Percentiles rank a stretch among this genome's conserved stretches.
Evolutionary conservation across 2,329 filamentous ascomycete genomes (phyloP).

Genomic region (Bipolaris gigantea): DNA sequence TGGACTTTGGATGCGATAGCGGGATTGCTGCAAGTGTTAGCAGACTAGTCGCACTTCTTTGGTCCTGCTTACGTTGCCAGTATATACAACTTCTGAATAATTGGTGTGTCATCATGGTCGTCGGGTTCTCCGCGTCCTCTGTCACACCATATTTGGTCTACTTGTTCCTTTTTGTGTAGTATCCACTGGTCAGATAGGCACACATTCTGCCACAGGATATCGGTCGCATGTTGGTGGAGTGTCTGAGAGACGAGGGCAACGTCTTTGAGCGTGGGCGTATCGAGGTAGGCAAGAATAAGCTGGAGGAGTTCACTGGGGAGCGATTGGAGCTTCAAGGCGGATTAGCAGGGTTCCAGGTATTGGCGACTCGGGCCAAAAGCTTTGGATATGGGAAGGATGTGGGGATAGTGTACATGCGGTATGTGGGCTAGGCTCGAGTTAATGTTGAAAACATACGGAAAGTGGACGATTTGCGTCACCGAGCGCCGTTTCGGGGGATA

Average conservation of each 20-base stretch:
- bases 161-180: slow-evolving; percentile 21
- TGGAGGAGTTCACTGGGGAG: slow-evolving; percentile 50
- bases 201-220: slow-evolving; percentile 47
- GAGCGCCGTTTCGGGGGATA: neutral
- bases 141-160: slow-evolving; percentile 18
- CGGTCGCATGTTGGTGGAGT: slow-evolving; percentile 42
- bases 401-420: slow-evolving; percentile 3
- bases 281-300: slow-evolving; percentile 43
- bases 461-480: slow-evolving; percentile 2
- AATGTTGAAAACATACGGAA: slow-evolving; percentile 5
- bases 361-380: neutral
- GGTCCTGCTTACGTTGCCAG: slow-evolving; percentile 41
- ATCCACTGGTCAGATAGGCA: slow-evolving; percentile 47
- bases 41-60: neutral
- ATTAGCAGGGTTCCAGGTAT: slow-evolving; percentile 2
- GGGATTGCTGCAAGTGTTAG: slow-evolving; percentile 41
- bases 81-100: slow-evolving; percentile 48
- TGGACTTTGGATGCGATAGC: slow-evolving; percentile 49
- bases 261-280: slow-evolving; percentile 31
- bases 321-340: slow-evolving; percentile 24
- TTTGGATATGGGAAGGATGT: neutral
- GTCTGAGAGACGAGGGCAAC: slow-evolving; percentile 42
- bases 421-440: slow-evolving; percentile 3
- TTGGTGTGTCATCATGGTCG: slow-evolving; percentile 47
- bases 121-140: slow-evolving; percentile 22